Evolutionary conservation across 345 rosid genomes (phyloP).

Genomic region (Arabidopsis thaliana): TAIR10.1 NC_003075.7:13730001-13730500

Average conservation of each 20-base stretch:
- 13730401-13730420: not conserved
- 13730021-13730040: too few relatives aligned
- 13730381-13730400: not conserved
- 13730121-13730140: not conserved
- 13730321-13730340: not conserved
- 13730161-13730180: not conserved
- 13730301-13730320: not conserved
- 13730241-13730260: not conserved
- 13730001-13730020: too few relatives aligned
- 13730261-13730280: not conserved
- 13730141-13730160: not conserved
- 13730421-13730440: constrained; percentile 23
- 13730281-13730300: constrained; percentile 4
- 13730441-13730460: constrained; percentile 17
- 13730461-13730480: not conserved
- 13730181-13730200: not conserved
- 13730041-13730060: not conserved
- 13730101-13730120: not conserved
- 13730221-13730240: not conserved
- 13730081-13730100: not conserved
- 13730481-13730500: constrained; percentile 8
- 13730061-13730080: not conserved
- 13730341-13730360: not conserved
- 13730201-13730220: not conserved
- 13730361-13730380: not conserved